Conservation (phyloP, 148 eudicot genomes). For the Cornus suecica region DNA sequence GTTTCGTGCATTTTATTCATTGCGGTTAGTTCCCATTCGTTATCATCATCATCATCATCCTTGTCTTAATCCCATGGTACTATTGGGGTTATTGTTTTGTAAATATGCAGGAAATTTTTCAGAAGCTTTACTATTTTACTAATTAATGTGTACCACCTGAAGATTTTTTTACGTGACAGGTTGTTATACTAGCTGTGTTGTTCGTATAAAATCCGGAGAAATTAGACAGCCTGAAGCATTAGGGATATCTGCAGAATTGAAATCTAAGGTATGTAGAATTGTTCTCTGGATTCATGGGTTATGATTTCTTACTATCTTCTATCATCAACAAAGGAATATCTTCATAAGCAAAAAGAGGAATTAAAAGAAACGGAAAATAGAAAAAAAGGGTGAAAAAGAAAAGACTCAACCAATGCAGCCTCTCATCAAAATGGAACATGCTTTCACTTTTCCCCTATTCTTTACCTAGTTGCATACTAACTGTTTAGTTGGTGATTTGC, state of each 20-base stretch:
- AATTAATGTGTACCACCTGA: not conserved
- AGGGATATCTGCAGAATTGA: conserved; percentile 91
- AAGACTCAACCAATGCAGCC: not conserved
- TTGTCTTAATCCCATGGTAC: too few species aligned
- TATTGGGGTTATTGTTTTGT: not conserved
- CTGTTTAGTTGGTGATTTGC: too few species aligned
- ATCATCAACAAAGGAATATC: not conserved
- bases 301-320: not conserved
- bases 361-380: too few species aligned
- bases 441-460: not conserved
- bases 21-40: not conserved
- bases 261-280: conserved; percentile 51
- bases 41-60: too few species aligned
- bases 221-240: conserved; percentile 91
- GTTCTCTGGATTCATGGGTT: not conserved
- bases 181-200: conserved; percentile 97
- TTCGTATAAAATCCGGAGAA: conserved; percentile 84
- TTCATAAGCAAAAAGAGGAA: too few species aligned
- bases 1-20: not conserved
- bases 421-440: not conserved
- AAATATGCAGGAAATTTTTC: not conserved
- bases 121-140: not conserved
- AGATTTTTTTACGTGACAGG: conserved; percentile 45
- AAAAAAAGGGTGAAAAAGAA: not conserved
- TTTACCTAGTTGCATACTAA: not conserved